A percentile compares a stretch with the other conserved stretches of the same genome.
These are phyloP conservation scores for Candida oleophila DNA, from an alignment of 805 yeast genomes.

Conservation along the genomic window DNA sequence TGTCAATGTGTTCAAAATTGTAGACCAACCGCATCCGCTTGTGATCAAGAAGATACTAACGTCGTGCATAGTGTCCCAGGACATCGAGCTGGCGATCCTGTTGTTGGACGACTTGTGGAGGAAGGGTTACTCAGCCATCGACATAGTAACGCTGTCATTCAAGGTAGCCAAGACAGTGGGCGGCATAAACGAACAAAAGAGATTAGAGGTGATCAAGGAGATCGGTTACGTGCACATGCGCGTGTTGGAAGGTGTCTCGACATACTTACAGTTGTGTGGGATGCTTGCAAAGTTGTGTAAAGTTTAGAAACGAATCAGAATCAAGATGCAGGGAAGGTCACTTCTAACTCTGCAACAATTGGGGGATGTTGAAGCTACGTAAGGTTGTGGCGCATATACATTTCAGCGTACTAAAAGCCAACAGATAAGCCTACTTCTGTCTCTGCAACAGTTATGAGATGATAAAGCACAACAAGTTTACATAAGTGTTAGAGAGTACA, in stretches of 20 bases:
- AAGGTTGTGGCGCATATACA: too few relatives aligned
- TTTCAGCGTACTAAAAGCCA: too few relatives aligned
- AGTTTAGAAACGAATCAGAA: too few relatives aligned
- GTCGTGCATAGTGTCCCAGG: slow-evolving; percentile 35
- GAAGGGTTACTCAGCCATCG: slow-evolving; percentile 91
- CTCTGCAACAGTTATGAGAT: too few relatives aligned
- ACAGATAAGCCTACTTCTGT: too few relatives aligned
- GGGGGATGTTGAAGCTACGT: too few relatives aligned
- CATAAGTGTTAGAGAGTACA: too few relatives aligned
- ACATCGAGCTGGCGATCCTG: slow-evolving; percentile 64
- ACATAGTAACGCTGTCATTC: slow-evolving; percentile 87
- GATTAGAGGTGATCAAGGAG: slow-evolving; percentile 77
- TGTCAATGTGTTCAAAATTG: slow-evolving; percentile 90
- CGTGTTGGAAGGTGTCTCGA: slow-evolving; percentile 87
- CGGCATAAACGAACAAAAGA: slow-evolving; percentile 61
- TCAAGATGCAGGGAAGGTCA: too few relatives aligned
- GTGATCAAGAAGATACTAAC: slow-evolving; percentile 64
- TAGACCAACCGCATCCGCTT: slow-evolving; percentile 94
- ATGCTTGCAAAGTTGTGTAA: slow-evolving; percentile 62
- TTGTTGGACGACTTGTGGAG: slow-evolving; percentile 72
- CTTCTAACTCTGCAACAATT: too few relatives aligned
- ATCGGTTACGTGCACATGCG: slow-evolving; percentile 93
- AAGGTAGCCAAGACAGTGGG: slow-evolving; percentile 78
- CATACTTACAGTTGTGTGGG: slow-evolving; percentile 83
- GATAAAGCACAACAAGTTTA: too few relatives aligned